These are phyloP conservation scores for Sonneratia caseolaris DNA, from an alignment of 345 rosid species.

Conservation along the genomic window DNA sequence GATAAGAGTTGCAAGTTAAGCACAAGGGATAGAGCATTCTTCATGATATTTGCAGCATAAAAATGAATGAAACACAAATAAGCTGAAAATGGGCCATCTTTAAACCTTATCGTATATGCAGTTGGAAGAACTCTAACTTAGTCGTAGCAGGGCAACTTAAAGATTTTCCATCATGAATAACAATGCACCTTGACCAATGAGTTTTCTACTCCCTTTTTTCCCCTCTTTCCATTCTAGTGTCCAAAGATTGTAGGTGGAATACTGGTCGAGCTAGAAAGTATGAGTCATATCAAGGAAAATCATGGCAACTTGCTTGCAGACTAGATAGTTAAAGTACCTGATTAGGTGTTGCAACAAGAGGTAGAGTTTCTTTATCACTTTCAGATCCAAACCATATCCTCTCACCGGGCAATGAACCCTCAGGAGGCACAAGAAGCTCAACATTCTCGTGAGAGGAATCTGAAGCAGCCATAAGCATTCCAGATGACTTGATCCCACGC, in stretches of 20 bases:
- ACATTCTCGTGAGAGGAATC: constrained; percentile 67
- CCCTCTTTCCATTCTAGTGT: background rate
- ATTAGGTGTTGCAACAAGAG: constrained; percentile 56
- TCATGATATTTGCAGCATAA: background rate
- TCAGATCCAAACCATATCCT: constrained; percentile 76
- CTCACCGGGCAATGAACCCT: constrained; percentile 62
- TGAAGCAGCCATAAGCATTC: constrained; percentile 89
- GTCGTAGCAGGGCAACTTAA: background rate
- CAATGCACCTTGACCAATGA: background rate
- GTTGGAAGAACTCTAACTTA: background rate
- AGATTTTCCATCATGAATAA: background rate
- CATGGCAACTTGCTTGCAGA: background rate
- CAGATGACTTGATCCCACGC: constrained; percentile 88
- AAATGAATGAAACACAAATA: background rate
- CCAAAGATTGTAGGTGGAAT: background rate
- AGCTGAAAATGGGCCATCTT: background rate
- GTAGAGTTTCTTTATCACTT: constrained; percentile 42
- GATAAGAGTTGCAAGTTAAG: background rate
- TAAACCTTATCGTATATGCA: background rate
- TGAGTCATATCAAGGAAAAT: background rate
- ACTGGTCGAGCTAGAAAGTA: background rate
- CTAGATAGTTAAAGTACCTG: constrained; percentile 35
- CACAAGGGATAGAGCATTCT: background rate
- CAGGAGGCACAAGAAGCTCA: constrained; percentile 76
- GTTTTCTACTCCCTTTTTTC: background rate